phyloP scores from a whole-genome alignment of 2,329 filamentous ascomycete species.

The Corinectria fuckeliana region DNA sequence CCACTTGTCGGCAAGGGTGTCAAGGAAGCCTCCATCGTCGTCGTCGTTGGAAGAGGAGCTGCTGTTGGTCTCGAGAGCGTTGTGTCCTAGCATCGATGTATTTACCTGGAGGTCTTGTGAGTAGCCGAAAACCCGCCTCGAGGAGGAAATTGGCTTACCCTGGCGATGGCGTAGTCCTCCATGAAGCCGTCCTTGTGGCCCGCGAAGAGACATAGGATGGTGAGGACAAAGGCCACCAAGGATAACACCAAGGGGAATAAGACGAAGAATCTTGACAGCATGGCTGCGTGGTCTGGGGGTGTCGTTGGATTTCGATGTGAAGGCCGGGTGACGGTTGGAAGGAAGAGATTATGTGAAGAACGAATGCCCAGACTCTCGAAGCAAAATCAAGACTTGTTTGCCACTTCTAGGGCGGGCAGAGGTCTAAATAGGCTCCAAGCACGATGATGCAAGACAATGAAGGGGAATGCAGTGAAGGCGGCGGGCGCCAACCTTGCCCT shows the following conservation, averaged over 20 bases:
- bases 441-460: not conserved
- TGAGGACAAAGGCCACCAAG: conserved; percentile 48
- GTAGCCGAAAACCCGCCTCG: not conserved
- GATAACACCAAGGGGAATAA: conserved; percentile 47
- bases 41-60: conserved; percentile 36
- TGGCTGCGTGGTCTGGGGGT: conserved; percentile 11
- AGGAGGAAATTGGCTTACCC: conserved; percentile 38
- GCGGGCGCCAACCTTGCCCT: not conserved
- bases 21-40: conserved; percentile 38
- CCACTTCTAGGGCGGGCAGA: not conserved
- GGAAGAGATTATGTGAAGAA: not conserved
- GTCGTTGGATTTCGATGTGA: not conserved
- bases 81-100: conserved; percentile 47
- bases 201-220: conserved; percentile 49
- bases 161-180: conserved; percentile 51
- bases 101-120: conserved; percentile 41
- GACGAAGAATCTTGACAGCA: conserved; percentile 40
- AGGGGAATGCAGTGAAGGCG: not conserved
- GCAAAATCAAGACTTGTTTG: not conserved
- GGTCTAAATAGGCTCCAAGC: not conserved
- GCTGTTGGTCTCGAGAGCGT: conserved; percentile 36
- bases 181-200: conserved; percentile 50
- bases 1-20: conserved; percentile 38
- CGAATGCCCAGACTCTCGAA: not conserved
- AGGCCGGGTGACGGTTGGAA: not conserved